A percentile compares a stretch with the other conserved stretches of the same genome.
Conservation (phyloP, 371 early-diverging fungal genomes). For the Saksenaea vasiformis region DNA sequence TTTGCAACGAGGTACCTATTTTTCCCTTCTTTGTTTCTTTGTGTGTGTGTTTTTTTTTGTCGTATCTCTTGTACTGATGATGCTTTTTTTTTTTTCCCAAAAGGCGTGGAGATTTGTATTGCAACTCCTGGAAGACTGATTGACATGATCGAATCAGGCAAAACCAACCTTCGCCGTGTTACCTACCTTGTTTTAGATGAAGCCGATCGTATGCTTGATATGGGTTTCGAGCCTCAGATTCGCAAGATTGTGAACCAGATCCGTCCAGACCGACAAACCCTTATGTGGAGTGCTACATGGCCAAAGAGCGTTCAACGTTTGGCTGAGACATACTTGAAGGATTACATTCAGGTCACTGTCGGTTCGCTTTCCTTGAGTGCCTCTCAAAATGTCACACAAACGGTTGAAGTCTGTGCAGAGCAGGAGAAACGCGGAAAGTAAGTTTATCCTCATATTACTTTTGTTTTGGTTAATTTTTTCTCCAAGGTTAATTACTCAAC, state of each 20-base stretch:
- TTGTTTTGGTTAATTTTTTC: neutral
- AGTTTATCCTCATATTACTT: constrained; percentile 8
- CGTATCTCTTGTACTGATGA: neutral
- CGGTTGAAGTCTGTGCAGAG: constrained; percentile 87
- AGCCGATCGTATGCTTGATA: constrained; percentile 99
- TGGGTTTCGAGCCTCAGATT: constrained; percentile 99
- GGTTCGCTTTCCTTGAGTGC: constrained; percentile 96
- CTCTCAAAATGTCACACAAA: constrained; percentile 94
- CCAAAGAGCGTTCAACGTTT: constrained; percentile 96
- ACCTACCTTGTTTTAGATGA: constrained; percentile 99
- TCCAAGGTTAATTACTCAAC: constrained; percentile 62
- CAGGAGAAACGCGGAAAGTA: constrained; percentile 84
- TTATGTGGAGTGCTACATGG: constrained; percentile 99
- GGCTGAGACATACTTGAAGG: constrained; percentile 92
- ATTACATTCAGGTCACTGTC: constrained; percentile 98
- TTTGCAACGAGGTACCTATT: constrained; percentile 65
- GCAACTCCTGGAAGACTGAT: constrained; percentile 99
- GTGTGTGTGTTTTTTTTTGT: too few relatives aligned
- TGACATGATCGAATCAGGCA: constrained; percentile 92
- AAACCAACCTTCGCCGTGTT: constrained; percentile 92
- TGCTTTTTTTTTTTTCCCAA: neutral
- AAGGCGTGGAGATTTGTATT: constrained; percentile 96
- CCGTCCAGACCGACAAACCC: constrained; percentile 97
- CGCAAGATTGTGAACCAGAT: constrained; percentile 98
- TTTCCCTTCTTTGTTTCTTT: neutral